A percentile compares a stretch with the other conserved stretches of the same genome.
Evolutionary conservation across 805 yeast genomes (phyloP).

Genomic region (Cyberlindnera mississippiensis): DNA sequence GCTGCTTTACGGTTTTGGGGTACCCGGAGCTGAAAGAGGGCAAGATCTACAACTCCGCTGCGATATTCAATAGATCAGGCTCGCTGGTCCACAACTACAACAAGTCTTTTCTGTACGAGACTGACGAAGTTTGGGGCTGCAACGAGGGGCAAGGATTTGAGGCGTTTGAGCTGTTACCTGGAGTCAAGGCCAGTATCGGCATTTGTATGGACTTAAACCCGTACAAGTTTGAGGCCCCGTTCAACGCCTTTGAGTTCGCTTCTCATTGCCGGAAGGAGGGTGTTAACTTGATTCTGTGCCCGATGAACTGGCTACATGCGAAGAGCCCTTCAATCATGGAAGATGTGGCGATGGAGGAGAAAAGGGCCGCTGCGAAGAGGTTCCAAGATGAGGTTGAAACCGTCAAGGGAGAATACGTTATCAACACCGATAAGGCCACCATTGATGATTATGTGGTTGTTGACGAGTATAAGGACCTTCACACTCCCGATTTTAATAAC

Average conservation of each 20-base stretch:
- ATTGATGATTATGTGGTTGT: constrained; percentile 14
- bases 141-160: constrained; percentile 58
- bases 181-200: constrained; percentile 58
- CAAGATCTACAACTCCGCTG: constrained; percentile 64
- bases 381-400: constrained; percentile 14
- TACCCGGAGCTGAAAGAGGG: constrained; percentile 57
- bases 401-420: constrained; percentile 17
- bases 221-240: constrained; percentile 77
- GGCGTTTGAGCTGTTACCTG: constrained; percentile 34
- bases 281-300: constrained; percentile 60
- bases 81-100: constrained; percentile 60
- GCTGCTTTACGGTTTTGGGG: constrained; percentile 73
- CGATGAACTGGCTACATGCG: constrained; percentile 82
- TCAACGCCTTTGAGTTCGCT: constrained; percentile 69
- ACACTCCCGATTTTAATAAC: constrained; percentile 43
- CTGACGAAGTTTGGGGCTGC: constrained; percentile 82
- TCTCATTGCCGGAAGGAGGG: constrained; percentile 42
- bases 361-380: constrained; percentile 17
- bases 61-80: constrained; percentile 59
- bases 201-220: constrained; percentile 96
- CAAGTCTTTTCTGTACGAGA: constrained; percentile 70
- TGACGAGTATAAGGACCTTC: constrained; percentile 28
- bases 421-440: constrained; percentile 7
- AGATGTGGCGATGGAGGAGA: constrained; percentile 17
- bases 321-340: constrained; percentile 38